Percentiles rank a stretch among this genome's conserved stretches.
Evolutionary conservation across 345 rosid genomes (phyloP).

Genomic region (Salix brachista): DNA sequence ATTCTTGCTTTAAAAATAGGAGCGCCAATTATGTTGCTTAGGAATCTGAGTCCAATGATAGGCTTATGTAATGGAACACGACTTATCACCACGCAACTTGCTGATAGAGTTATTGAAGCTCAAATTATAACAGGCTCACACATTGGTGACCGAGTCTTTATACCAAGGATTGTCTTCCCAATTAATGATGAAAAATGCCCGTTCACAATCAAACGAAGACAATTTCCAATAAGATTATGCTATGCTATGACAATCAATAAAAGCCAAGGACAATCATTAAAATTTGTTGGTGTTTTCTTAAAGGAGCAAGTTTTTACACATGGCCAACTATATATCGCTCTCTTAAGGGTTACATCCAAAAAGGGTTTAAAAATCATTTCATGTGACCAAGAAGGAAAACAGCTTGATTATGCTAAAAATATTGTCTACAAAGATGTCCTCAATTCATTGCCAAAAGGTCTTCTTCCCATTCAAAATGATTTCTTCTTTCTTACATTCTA

Average conservation of each 20-base stretch:
- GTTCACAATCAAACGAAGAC: not conserved
- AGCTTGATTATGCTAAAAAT: too few species aligned
- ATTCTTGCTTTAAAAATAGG: conserved; percentile 4
- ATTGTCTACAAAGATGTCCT: too few species aligned
- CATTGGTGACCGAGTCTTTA: not conserved
- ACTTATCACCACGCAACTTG: not conserved
- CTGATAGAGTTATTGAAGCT: not conserved
- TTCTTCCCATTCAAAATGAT: too few species aligned
- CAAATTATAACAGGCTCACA: not conserved
- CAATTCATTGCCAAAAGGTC: too few species aligned
- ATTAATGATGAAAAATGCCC: not conserved
- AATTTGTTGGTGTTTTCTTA: not conserved
- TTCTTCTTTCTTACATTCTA: too few species aligned
- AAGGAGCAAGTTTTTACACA: not conserved
- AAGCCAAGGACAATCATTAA: not conserved
- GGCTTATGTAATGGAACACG: conserved; percentile 13
- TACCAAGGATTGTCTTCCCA: not conserved
- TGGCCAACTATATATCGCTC: not conserved
- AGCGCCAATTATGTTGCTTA: not conserved
- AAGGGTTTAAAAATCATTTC: not conserved
- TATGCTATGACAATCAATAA: conserved; percentile 4
- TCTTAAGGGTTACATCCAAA: not conserved
- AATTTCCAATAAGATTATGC: not conserved
- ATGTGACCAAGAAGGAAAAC: not conserved
- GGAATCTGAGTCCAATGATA: not conserved